Percentiles rank a stretch among this genome's conserved stretches.
phyloP scores from a whole-genome alignment of 2,329 filamentous ascomycete genomes.

The Diaporthe citriasiana region DNA sequence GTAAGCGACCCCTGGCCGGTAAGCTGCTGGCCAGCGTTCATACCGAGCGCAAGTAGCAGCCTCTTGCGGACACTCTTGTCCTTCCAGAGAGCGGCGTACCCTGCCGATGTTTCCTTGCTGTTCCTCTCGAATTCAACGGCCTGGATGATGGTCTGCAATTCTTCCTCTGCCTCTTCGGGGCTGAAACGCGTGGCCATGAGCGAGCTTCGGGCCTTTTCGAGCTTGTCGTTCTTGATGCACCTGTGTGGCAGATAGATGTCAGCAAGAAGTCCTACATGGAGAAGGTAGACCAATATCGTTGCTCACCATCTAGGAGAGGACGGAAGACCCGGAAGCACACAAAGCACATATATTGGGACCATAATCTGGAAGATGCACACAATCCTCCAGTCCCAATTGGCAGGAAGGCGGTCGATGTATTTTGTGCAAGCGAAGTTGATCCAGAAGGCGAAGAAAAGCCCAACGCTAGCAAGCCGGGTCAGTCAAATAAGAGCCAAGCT shows the following conservation, averaged over 20 bases:
- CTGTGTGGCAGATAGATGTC: background rate
- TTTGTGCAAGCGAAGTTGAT: constrained; percentile 73
- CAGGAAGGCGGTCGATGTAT: constrained; percentile 56
- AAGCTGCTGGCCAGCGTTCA: constrained; percentile 80
- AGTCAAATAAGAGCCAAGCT: background rate
- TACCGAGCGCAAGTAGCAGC: constrained; percentile 72
- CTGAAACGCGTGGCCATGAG: constrained; percentile 72
- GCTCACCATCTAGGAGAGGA: constrained; percentile 79
- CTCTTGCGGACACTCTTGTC: constrained; percentile 78
- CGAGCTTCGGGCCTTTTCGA: constrained; percentile 70
- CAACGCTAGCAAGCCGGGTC: constrained; percentile 24
- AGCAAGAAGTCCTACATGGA: background rate
- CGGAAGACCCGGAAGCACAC: constrained; percentile 74
- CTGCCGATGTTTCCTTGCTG: constrained; percentile 70
- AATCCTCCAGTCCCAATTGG: constrained; percentile 81
- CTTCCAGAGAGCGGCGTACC: constrained; percentile 77
- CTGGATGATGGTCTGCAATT: constrained; percentile 74
- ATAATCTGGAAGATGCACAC: constrained; percentile 81
- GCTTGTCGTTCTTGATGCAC: constrained; percentile 66
- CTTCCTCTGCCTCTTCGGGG: constrained; percentile 76
- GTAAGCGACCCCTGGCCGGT: constrained; percentile 82
- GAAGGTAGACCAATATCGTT: background rate
- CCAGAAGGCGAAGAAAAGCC: constrained; percentile 72
- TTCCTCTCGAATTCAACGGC: constrained; percentile 81
- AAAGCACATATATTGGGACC: constrained; percentile 73